Conservation (phyloP, 2,329 filamentous ascomycete genomes). For the Sclerotiophoma versabilis region DNA sequence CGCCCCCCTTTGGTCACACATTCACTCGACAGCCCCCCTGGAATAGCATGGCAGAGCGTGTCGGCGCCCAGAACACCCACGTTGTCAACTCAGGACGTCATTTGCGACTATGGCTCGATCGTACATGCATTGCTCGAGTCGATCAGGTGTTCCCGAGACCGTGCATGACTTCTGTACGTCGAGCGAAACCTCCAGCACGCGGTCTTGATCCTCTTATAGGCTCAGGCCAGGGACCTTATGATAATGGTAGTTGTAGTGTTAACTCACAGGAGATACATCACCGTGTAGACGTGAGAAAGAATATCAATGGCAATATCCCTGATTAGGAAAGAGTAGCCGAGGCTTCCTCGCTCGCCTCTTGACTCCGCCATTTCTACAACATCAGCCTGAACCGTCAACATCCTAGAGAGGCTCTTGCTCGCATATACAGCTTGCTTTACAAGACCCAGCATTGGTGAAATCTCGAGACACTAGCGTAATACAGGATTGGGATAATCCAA, state of each 20-base stretch:
- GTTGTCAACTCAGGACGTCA: too few species aligned
- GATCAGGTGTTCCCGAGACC: too few species aligned
- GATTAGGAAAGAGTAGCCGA: slow-evolving; percentile 12
- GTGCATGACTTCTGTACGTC: too few species aligned
- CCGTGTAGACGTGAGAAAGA: background rate
- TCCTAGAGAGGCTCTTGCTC: background rate
- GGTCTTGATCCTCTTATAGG: too few species aligned
- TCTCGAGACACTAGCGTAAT: background rate
- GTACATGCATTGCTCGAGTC: too few species aligned
- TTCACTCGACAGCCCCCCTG: background rate
- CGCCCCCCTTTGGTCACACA: slow-evolving; percentile 6
- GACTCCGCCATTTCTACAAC: background rate
- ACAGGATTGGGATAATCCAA: too few species aligned
- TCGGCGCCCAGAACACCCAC: too few species aligned
- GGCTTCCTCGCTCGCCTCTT: background rate
- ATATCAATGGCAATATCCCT: background rate
- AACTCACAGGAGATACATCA: too few species aligned
- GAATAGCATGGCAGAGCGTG: background rate
- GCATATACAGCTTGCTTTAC: background rate
- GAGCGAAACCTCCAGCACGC: too few species aligned
- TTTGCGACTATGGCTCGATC: too few species aligned
- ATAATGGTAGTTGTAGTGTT: too few species aligned
- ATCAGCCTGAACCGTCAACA: background rate
- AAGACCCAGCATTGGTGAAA: background rate
- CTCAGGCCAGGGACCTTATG: too few species aligned